phyloP scores from a whole-genome alignment of 2,329 filamentous ascomycete genomes.

The Aspergillus piperis region DNA sequence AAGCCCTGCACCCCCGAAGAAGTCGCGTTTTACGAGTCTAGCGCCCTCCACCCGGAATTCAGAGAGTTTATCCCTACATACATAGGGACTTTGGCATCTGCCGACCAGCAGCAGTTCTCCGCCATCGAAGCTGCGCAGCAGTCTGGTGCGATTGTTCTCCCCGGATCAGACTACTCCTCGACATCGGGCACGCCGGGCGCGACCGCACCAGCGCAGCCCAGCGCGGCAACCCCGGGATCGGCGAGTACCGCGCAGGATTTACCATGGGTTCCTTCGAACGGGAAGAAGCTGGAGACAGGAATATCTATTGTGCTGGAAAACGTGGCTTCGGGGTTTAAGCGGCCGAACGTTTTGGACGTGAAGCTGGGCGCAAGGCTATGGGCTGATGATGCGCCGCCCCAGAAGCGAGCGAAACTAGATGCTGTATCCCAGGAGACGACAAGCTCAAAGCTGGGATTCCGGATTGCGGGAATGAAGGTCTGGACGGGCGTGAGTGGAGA shows the following conservation, averaged over 20 bases:
- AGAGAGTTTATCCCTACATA: constrained; percentile 79
- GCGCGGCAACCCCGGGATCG: constrained; percentile 17
- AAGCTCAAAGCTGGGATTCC: constrained; percentile 61
- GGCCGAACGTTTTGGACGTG: constrained; percentile 87
- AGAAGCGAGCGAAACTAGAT: constrained; percentile 62
- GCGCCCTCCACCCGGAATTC: constrained; percentile 69
- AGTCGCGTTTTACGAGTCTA: constrained; percentile 84
- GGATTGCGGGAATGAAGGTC: constrained; percentile 67
- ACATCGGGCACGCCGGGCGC: constrained; percentile 21
- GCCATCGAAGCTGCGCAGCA: constrained; percentile 53
- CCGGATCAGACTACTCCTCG: constrained; percentile 25
- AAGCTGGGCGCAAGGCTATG: constrained; percentile 87
- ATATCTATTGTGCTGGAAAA: constrained; percentile 84
- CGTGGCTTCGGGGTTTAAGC: constrained; percentile 74
- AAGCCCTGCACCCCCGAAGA: constrained; percentile 89
- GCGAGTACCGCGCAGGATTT: constrained; percentile 25
- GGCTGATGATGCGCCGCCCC: constrained; percentile 67
- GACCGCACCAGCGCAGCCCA: constrained; percentile 16
- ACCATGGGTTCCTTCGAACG: constrained; percentile 53
- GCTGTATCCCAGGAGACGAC: constrained; percentile 62
- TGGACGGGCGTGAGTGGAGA: constrained; percentile 47
- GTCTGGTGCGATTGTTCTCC: constrained; percentile 32
- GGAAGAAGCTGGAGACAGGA: constrained; percentile 71
- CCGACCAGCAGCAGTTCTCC: constrained; percentile 48
- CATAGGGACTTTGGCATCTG: constrained; percentile 76